Conservation (phyloP, 2,329 filamentous ascomycete species). For the Samsoniella hepiali region DNA sequence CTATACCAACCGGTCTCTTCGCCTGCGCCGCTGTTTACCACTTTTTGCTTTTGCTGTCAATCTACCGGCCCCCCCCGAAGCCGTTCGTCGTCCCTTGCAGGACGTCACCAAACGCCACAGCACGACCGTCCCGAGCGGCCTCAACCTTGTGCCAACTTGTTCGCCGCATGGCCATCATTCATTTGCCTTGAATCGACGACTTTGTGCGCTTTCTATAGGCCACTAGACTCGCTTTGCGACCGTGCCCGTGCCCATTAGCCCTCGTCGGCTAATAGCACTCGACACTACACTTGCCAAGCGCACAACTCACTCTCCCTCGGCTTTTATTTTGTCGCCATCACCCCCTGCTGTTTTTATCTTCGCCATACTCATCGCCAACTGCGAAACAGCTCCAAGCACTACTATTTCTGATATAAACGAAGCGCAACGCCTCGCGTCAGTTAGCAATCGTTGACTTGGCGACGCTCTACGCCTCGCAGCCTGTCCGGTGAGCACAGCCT, state of each 20-base stretch:
- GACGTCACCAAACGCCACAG: background rate
- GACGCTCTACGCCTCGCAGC: background rate
- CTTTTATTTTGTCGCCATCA: background rate
- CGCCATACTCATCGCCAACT: background rate
- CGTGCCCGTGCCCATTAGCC: background rate
- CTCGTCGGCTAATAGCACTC: background rate
- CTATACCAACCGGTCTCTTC: background rate
- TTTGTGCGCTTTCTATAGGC: no score
- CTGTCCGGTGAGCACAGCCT: background rate
- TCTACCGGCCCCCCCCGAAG: background rate
- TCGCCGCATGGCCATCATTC: background rate
- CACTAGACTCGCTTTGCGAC: background rate
- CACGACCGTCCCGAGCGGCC: background rate
- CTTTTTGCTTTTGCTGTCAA: background rate
- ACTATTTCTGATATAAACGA: background rate
- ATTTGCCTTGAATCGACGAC: background rate
- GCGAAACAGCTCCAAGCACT: background rate
- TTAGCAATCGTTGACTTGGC: background rate
- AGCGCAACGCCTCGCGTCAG: background rate
- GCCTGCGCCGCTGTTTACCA: background rate
- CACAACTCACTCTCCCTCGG: conserved; percentile 7
- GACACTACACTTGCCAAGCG: conserved; percentile 1
- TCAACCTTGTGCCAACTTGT: background rate
- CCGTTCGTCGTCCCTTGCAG: background rate
- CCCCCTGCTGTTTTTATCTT: background rate